Evolutionary conservation across 2,329 filamentous ascomycete genomes (phyloP), one percentile per base, ranked within the genome.

Genomic region (Aureobasidium uvarum): DNA sequence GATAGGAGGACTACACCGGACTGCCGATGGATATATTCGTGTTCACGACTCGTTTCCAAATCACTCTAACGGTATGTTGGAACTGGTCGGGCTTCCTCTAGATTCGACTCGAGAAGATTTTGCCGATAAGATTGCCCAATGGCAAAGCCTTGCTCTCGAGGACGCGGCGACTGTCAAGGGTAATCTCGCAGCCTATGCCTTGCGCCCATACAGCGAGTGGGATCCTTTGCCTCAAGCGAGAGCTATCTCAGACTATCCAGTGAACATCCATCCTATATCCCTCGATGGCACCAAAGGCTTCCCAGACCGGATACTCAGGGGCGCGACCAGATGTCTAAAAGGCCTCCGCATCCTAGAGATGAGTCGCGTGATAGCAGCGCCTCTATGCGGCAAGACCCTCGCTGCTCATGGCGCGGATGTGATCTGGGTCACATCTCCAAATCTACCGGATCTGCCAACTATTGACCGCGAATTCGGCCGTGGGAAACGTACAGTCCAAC

Each of bases 351-450:
- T 55, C 2, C 5, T 55, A 13, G 73, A 74, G 11, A 39, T 74
- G 23, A 70, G 64, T 25, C 65, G 73, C 13, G 72, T 74, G 31
- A 73, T 74, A 59, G 72, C 72, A 13, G 73, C 66, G 11, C 73
- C 73, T 11, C 69, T 72, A 2, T 69, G 70, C 20, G 72, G 72
- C 28, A 69, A 68, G 20, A 72, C 71, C 14, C 69, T 74, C 2
- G 72, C 73, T 6, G 70, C 69, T 18, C 71, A 74, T 64, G 73
- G 72, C 31, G 72, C 71, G 8, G 72, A 75, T 36, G 70, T 74
- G 11, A 20, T 74, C 6, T 73, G 72, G 71, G 67, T 74, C 0
- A 74, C 71, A 3, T 69, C 68, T 20, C 72, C 72, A 0, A 69
- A 67, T 38, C 56, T 75, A 2, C 71, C 70, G 11, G 67, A 70